Base-by-base conservation (phyloP, 2,329 filamentous ascomycete genomes). In the Rutstroemia sp. region DNA sequence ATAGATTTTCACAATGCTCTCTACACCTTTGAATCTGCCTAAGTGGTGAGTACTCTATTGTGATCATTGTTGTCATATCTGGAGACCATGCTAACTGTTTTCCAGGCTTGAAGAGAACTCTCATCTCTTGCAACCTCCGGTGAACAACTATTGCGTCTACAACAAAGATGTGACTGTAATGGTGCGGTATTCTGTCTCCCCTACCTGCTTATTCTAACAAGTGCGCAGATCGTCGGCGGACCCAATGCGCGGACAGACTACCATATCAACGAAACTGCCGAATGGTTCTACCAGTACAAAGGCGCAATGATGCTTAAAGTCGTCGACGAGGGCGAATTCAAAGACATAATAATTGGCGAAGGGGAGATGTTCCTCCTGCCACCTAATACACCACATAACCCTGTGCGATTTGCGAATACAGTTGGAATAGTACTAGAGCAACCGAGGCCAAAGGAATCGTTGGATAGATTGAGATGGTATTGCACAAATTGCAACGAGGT, bases 131-230 rank as follows among this genome's bases (percentile, higher is more conserved):
- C 61, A 96, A 71, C 94, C 94, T 0, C 94, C 94, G 1, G 86
- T 97, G 69, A 96, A 96, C 76, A 97, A 97, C 76, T 95, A 94
- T 77, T 96, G 92, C 75, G 90, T 97, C 67, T 95, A 96, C 76
- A 88, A 95, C 70, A 81, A 88, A 55, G 81, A 82, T 67, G 82
- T 92, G 58, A 91, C 87, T 44, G 87, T 94, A 69, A 94, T 94
- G 88, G 85, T 86, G 67, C 51, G 66, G 23, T 23, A 3, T 16
- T 37, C 25, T 18, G 18, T 21, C 19, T 37, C 39, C 37, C 18
- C 18, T 38, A 9, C 3, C 10, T 23, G 12, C 51, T 56, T 59
- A 23, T 30, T 30, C 44, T 46, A 56, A 49, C 10, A 34, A 21
- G 18, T 39, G 4, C n/a, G 9, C 62, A 85, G 87, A 91, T 96